A percentile compares a stretch with the other conserved stretches of the same genome.
Conservation (phyloP, 2,329 filamentous ascomycete species). For the Hypoxylon sp. region DNA sequence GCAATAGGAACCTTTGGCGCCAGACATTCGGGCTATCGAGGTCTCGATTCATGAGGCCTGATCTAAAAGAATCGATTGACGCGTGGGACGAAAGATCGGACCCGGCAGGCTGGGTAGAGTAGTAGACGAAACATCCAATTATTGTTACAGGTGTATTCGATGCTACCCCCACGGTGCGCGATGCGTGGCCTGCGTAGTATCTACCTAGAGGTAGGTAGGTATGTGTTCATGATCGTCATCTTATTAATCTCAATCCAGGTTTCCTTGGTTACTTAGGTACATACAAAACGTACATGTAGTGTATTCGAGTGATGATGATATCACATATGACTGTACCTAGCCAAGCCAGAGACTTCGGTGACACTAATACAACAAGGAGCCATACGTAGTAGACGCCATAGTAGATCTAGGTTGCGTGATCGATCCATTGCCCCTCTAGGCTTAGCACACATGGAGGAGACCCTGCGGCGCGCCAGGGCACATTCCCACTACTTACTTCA, state of each 20-base stretch:
- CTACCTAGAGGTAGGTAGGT: not conserved
- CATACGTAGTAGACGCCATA: constrained; percentile 30
- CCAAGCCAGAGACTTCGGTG: constrained; percentile 4
- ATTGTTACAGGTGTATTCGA: constrained; percentile 14
- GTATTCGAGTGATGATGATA: constrained; percentile 22
- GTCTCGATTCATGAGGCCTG: constrained; percentile 5
- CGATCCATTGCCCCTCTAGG: constrained; percentile 23
- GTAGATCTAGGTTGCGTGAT: constrained; percentile 38
- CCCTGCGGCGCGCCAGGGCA: constrained; percentile 14
- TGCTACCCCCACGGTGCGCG: constrained; percentile 28
- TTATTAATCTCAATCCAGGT: constrained; percentile 3
- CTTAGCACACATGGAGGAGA: constrained; percentile 8
- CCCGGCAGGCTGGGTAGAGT: constrained; percentile 35
- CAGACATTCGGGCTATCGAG: constrained; percentile 4
- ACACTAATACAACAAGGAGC: constrained; percentile 1
- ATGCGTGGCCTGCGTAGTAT: constrained; percentile 1
- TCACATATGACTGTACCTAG: constrained; percentile 15
- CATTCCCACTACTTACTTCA: constrained; percentile 21
- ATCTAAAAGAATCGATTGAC: constrained; percentile 16
- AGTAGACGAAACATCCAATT: constrained; percentile 23
- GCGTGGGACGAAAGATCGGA: constrained; percentile 34
- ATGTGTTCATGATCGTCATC: constrained; percentile 22
- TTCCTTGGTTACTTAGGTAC: not conserved
- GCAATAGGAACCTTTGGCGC: constrained; percentile 15
- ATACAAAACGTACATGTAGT: not conserved